Evolutionary conservation across 805 yeast genomes (phyloP), one percentile per base, ranked within the genome.

Genomic region (Candida ovalis): DNA sequence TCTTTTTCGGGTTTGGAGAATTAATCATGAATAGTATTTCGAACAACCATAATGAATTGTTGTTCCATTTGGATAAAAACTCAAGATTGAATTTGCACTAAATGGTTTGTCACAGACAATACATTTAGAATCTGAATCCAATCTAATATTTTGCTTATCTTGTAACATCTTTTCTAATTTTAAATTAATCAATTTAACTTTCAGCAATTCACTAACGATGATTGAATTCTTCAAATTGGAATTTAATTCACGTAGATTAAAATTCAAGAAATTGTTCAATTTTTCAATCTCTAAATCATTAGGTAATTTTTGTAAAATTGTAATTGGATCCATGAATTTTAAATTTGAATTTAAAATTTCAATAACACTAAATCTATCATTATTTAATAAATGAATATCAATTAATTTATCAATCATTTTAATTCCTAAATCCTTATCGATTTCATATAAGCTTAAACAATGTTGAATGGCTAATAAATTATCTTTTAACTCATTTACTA

Each of bases 11-110:
- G 4, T 23, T 18, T 38, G 9, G 8, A n/a, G n/a, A n/a, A n/a
- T n/a, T n/a, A 17, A 15, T 33, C 24, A 42, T 17, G 38, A 35
- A 21, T 47, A 46, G 38, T 50, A 28, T 42, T 53, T 58, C 32
- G 68, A 54, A 50, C 88, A 82, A 2, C 82, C 82, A 56, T 78
- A 84, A 59, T 83, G 88, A 3, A 80, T 75, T 4, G 78, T 71
- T 3, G 64, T 60, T 24, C 65, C 68, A 40, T 73, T 69, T 0
- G 77, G 77, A 32, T 71, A 70, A 22, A 76, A 75, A 40, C 80
- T 71, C 28, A 82, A 65, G 1, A 84, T 79, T 25, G 66, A 62
- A 25, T 56, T 44, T 18, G 62, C 58, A 42, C 79, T 73, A 51
- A 85, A 66, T 12, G 69, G 62, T 55, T 81, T 82, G 21, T 70